These are phyloP conservation scores for Globisporangium echinulatum DNA, from an alignment of 352 stramenopile species.

Conservation along the genomic window DNA sequence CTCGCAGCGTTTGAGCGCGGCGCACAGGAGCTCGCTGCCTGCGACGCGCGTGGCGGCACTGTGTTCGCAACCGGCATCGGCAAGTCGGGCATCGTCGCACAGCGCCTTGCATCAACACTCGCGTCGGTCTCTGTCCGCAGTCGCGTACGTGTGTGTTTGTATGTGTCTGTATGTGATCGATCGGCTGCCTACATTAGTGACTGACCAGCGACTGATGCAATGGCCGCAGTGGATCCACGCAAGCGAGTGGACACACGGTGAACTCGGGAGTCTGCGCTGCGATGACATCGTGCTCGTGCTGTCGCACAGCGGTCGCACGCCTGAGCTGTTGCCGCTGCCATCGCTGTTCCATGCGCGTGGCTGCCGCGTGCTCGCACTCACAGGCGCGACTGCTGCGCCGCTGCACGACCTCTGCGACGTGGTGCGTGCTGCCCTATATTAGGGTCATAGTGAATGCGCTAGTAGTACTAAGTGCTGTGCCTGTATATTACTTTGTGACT, in stretches of 20 bases:
- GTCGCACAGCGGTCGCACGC: slow-evolving; percentile 66
- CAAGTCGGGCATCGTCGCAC: slow-evolving; percentile 75
- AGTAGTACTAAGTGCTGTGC: too few species aligned
- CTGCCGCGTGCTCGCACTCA: slow-evolving; percentile 43
- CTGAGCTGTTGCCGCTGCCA: slow-evolving; percentile 52
- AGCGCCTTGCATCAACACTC: slow-evolving; percentile 59
- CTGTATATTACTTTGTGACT: neutral
- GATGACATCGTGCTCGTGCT: slow-evolving; percentile 67
- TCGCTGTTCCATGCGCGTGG: slow-evolving; percentile 29
- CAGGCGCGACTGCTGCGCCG: slow-evolving; percentile 28
- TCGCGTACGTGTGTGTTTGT: slow-evolving; percentile 25
- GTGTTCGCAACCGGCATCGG: slow-evolving; percentile 74
- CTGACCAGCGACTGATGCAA: too few species aligned
- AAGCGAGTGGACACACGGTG: slow-evolving; percentile 73
- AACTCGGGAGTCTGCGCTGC: slow-evolving; percentile 56
- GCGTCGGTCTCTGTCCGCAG: slow-evolving; percentile 68
- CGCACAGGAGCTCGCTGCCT: slow-evolving; percentile 32
- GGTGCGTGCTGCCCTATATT: slow-evolving; percentile 10
- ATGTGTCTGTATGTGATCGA: neutral
- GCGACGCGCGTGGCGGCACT: slow-evolving; percentile 30
- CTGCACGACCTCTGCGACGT: slow-evolving; percentile 33
- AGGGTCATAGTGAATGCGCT: too few species aligned
- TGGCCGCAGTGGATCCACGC: slow-evolving; percentile 57
- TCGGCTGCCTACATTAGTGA: too few species aligned
- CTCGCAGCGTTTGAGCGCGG: slow-evolving; percentile 23